Evolutionary conservation across 2,329 filamentous ascomycete species (phyloP).

Genomic region (Fusarium proliferatum): DNA sequence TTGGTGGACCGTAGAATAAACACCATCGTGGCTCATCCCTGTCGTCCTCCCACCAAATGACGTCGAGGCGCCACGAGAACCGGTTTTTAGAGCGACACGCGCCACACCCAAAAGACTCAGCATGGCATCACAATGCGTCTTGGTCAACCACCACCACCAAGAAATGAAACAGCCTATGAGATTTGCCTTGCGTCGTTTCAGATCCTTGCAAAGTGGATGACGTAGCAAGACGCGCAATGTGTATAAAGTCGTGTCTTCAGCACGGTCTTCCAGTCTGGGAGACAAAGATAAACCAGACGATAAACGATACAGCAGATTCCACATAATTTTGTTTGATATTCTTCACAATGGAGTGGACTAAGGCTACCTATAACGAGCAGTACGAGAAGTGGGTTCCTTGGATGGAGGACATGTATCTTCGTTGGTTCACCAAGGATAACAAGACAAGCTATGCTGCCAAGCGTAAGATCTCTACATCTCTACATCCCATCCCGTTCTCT

Average conservation of each 20-base stretch:
- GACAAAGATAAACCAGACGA: not conserved
- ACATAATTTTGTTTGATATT: not conserved
- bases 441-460: slow-evolving; percentile 78
- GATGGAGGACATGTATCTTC: slow-evolving; percentile 78
- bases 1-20: not conserved
- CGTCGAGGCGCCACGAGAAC: slow-evolving; percentile 40
- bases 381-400: slow-evolving; percentile 82
- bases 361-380: slow-evolving; percentile 74
- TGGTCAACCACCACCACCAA: slow-evolving; percentile 32
- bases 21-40: slow-evolving; percentile 31
- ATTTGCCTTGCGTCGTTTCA: slow-evolving; percentile 18
- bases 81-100: slow-evolving; percentile 39
- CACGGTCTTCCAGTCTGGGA: not conserved
- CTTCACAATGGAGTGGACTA: slow-evolving; percentile 64
- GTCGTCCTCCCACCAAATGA: slow-evolving; percentile 27
- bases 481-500: not conserved
- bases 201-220: slow-evolving; percentile 33
- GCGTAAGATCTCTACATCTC: slow-evolving; percentile 57
- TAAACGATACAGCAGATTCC: not conserved
- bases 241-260: slow-evolving; percentile 18
- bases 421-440: slow-evolving; percentile 81
- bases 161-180: slow-evolving; percentile 33
- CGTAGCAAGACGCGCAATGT: slow-evolving; percentile 26
- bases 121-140: slow-evolving; percentile 39
- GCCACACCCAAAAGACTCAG: slow-evolving; percentile 33